Evolutionary conservation across 108 stramenopile genomes (phyloP).

Genomic region (Skeletonema marinoi): DNA sequence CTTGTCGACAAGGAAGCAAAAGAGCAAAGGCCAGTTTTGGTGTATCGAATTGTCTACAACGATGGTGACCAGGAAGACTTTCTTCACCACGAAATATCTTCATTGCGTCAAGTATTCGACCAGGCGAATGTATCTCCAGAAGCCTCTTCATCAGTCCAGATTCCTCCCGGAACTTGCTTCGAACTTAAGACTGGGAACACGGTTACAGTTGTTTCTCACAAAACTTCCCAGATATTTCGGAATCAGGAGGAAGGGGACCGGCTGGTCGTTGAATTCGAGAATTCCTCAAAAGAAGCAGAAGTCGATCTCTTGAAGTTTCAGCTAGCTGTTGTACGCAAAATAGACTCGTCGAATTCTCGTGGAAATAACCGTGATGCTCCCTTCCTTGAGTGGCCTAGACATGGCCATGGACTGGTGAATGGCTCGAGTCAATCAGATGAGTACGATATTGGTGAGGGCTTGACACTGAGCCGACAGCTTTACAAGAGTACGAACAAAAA

Average conservation of each 20-base stretch:
- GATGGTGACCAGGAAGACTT: constrained; percentile 51
- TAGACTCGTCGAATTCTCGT: background rate
- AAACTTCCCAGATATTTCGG: background rate
- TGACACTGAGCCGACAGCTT: constrained; percentile 23
- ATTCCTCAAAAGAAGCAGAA: constrained; percentile 1
- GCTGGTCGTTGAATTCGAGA: background rate
- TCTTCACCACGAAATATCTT: constrained; percentile 39
- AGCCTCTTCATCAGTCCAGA: constrained; percentile 16
- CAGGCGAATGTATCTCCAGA: constrained; percentile 19
- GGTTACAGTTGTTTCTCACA: constrained; percentile 33
- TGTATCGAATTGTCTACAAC: constrained; percentile 43
- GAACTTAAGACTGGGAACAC: constrained; percentile 24
- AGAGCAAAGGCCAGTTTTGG: constrained; percentile 32
- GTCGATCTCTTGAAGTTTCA: constrained; percentile 34
- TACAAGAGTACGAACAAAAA: background rate
- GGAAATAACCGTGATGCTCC: constrained; percentile 2
- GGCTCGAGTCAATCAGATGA: background rate
- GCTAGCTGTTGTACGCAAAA: constrained; percentile 31
- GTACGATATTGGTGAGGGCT: constrained; percentile 24
- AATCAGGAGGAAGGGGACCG: constrained; percentile 21
- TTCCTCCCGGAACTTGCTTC: constrained; percentile 34
- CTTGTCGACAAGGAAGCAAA: constrained; percentile 19
- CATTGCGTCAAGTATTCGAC: constrained; percentile 42
- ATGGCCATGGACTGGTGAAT: background rate
- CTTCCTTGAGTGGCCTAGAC: constrained; percentile 44